Evolutionary conservation across 495 filamentous ascomycete species (phyloP).

Genomic region (Penicillium paradoxum): DNA sequence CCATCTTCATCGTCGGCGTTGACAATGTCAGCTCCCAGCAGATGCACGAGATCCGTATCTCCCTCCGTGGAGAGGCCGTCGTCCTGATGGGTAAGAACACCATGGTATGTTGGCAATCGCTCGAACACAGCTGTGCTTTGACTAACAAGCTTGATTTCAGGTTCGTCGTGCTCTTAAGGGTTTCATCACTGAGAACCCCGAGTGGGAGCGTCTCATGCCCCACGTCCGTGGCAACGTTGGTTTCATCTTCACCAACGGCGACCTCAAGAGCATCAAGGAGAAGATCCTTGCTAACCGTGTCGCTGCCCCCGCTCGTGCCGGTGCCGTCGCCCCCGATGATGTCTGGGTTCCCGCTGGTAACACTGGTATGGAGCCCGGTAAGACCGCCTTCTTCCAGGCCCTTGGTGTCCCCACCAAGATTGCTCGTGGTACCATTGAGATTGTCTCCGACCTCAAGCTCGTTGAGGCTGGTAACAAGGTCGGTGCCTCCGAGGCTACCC

Average conservation of each 20-base stretch:
- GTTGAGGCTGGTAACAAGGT: slow-evolving; percentile 90
- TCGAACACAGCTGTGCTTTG: background rate
- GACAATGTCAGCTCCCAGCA: slow-evolving; percentile 99
- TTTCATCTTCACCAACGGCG: slow-evolving; percentile 98
- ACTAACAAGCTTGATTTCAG: slow-evolving; percentile 37
- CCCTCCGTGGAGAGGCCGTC: slow-evolving; percentile 81
- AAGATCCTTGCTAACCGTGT: slow-evolving; percentile 97
- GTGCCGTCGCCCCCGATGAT: slow-evolving; percentile 87
- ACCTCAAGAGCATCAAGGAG: slow-evolving; percentile 85
- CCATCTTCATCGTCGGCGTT: slow-evolving; percentile 94
- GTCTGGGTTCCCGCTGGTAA: slow-evolving; percentile 93
- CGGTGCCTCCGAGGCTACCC: slow-evolving; percentile 95
- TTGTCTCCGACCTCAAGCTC: slow-evolving; percentile 95
- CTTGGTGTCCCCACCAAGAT: slow-evolving; percentile 99
- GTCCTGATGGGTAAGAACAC: slow-evolving; percentile 99
- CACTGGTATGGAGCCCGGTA: slow-evolving; percentile 99
- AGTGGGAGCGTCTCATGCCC: slow-evolving; percentile 95
- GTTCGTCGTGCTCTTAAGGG: slow-evolving; percentile 96
- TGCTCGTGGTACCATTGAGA: slow-evolving; percentile 99
- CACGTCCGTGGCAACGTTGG: slow-evolving; percentile 96
- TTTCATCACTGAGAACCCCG: slow-evolving; percentile 83
- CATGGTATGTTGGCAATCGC: slow-evolving; percentile 58
- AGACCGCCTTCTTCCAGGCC: slow-evolving; percentile 99
- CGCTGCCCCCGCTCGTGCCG: slow-evolving; percentile 92
- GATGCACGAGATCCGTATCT: slow-evolving; percentile 98